Conservation (phyloP, 176 grass and related monocot species). For the Puya raimondii region DNA sequence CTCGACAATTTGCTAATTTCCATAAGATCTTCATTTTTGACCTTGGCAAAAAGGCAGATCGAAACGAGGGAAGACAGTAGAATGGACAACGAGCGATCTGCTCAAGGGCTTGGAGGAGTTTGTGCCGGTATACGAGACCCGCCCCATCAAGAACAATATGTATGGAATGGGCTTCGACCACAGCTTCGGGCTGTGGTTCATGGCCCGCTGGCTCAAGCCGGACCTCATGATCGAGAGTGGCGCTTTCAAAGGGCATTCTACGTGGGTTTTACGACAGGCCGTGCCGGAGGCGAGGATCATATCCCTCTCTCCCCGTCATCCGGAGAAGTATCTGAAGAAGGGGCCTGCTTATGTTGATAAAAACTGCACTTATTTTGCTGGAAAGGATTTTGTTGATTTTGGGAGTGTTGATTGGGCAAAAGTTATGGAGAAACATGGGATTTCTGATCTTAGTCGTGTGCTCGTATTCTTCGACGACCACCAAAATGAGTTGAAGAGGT, state of each 20-base stretch:
- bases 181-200: constrained; percentile 96
- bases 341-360: constrained; percentile 82
- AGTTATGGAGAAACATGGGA: constrained; percentile 50
- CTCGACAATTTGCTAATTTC: neutral
- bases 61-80: constrained; percentile 55
- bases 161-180: constrained; percentile 91
- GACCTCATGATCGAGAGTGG: constrained; percentile 92
- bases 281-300: constrained; percentile 64
- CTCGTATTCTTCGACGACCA: constrained; percentile 96
- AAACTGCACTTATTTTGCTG: constrained; percentile 84
- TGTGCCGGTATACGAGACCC: constrained; percentile 71
- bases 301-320: constrained; percentile 70
- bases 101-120: constrained; percentile 78
- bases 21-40: constrained; percentile 26
- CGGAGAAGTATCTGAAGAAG: constrained; percentile 83
- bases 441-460: constrained; percentile 68
- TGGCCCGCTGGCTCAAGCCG: constrained; percentile 77
- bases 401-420: constrained; percentile 65
- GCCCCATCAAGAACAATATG: constrained; percentile 85
- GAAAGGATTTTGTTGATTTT: constrained; percentile 84
- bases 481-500: constrained; percentile 90
- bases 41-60: constrained; percentile 74
- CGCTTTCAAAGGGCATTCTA: constrained; percentile 86
- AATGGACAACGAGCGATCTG: constrained; percentile 62
- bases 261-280: constrained; percentile 81